Evolutionary conservation across 257 asterid genomes (phyloP), one percentile per base, ranked within the genome.

Genomic region (Galeopsis tetrahit): DNA sequence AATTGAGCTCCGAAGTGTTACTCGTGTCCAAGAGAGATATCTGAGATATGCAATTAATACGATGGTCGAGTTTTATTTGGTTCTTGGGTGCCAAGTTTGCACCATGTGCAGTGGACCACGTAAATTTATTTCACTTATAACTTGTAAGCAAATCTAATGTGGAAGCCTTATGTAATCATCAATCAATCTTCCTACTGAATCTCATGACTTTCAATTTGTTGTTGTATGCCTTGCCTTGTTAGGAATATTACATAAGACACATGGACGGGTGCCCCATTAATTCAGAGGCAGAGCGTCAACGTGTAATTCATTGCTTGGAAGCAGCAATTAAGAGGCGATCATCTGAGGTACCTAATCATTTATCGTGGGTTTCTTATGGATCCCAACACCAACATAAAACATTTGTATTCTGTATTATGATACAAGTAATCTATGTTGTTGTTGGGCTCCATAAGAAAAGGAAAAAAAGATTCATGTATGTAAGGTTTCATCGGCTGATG

Each of bases 181-280:
- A 49, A 40, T 59, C 66, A 7, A 7, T 21, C 13, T 55, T 31
- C 33, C 53, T 28, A 31, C 40, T 57, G 35, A 13, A 10, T 52
- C 48, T 40, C 44, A 73, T 21, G 28, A 21, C 57, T 40, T n/a
- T 33, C 68, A 3, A 15, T 52, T 33, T 65, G 7, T 17, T 17
- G 49, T 67, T 14, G 57, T 21, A 53, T 52, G 53, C 21, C 59
- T 73, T 15, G 21, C 2, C 67, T 70, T 66, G 58, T 14, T 70
- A 89, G 96, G 96, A 89, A 78, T 89, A 85, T 74, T 89, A 80
- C 82, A 82, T 89, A 46, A 74, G 91, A 76, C 96, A 89, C 56
- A 72, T 74, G 72, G 96, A 85, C 21, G 96, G 93, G 61, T 77
- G 62, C 48, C 91, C 94, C 10, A 82, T 85, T 35, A 85, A 82